Conservation (phyloP, 2,329 filamentous ascomycete species). For the Phaeosphaeria sp. region DNA sequence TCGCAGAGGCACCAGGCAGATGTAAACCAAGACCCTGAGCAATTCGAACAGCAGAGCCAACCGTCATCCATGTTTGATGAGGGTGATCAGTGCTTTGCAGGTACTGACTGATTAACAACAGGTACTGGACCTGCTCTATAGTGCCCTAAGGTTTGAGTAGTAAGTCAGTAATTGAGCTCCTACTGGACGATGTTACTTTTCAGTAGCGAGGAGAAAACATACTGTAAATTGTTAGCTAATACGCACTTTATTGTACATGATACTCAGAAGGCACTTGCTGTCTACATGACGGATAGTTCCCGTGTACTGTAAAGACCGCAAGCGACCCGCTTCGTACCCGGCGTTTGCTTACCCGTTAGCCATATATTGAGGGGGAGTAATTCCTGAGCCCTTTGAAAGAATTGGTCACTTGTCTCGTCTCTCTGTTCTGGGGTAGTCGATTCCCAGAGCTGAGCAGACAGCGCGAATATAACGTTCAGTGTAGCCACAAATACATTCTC, state of each 20-base stretch:
- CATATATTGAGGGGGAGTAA: constrained; percentile 15
- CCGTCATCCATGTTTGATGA: constrained; percentile 30
- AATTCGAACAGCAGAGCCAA: constrained; percentile 33
- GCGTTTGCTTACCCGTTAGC: constrained; percentile 18
- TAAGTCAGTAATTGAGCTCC: no score
- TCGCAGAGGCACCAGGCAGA: constrained; percentile 7
- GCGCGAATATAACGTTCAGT: constrained; percentile 31
- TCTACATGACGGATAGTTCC: no score
- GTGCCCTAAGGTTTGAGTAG: no score
- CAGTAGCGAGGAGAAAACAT: no score
- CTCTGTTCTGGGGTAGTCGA: not conserved
- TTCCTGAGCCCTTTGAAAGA: constrained; percentile 18
- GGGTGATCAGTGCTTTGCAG: constrained; percentile 30
- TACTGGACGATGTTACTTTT: no score
- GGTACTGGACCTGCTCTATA: constrained; percentile 27
- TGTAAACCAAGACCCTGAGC: constrained; percentile 35
- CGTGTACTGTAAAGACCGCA: no score
- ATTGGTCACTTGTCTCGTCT: constrained; percentile 4
- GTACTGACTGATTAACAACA: constrained; percentile 33
- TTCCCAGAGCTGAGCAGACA: constrained; percentile 14
- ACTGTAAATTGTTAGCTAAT: no score
- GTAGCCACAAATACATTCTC: constrained; percentile 15
- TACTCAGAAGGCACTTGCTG: no score
- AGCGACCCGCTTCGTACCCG: no score
- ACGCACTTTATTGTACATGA: no score